phyloP scores from a whole-genome alignment of 768 basidiomycete species.

The Mycena vitilis region DNA sequence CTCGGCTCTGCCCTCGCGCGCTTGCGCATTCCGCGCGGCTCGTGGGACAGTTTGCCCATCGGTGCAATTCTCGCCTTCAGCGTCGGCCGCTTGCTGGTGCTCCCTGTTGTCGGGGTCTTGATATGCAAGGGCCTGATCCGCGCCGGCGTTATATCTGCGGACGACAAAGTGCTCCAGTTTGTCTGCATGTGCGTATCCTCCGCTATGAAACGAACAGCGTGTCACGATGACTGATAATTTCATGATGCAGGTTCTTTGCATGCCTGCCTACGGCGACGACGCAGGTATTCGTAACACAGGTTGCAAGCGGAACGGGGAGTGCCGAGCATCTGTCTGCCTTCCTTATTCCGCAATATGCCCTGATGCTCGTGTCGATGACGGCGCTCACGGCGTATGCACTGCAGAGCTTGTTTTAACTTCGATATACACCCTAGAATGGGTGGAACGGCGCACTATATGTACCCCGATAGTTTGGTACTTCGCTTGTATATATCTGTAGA shows the following conservation, averaged over 20 bases:
- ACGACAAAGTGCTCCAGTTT: slow-evolving; percentile 71
- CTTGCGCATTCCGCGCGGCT: slow-evolving; percentile 59
- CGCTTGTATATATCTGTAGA: too few species aligned
- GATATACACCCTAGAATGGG: too few species aligned
- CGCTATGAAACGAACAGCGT: too few species aligned
- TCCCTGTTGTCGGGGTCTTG: slow-evolving; percentile 71
- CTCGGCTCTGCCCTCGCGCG: slow-evolving; percentile 70
- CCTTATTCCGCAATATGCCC: slow-evolving; percentile 52
- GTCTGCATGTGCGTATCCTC: slow-evolving; percentile 44
- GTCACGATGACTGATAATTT: too few species aligned
- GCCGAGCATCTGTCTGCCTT: slow-evolving; percentile 55
- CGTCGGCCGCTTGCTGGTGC: slow-evolving; percentile 63
- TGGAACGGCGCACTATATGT: too few species aligned
- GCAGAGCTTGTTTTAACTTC: slow-evolving; percentile 17
- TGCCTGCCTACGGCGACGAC: slow-evolving; percentile 17
- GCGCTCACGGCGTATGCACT: slow-evolving; percentile 39
- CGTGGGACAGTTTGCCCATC: slow-evolving; percentile 42
- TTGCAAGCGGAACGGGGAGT: slow-evolving; percentile 59
- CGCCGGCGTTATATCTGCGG: slow-evolving; percentile 56
- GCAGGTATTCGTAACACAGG: slow-evolving; percentile 60
- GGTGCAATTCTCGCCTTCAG: slow-evolving; percentile 68
- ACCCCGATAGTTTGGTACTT: too few species aligned
- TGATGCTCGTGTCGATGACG: slow-evolving; percentile 42
- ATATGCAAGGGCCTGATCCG: slow-evolving; percentile 64
- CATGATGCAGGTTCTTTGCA: slow-evolving; percentile 1